Evolutionary conservation across 306 rosid genomes (phyloP).

Genomic region (Corylus avellana): DNA sequence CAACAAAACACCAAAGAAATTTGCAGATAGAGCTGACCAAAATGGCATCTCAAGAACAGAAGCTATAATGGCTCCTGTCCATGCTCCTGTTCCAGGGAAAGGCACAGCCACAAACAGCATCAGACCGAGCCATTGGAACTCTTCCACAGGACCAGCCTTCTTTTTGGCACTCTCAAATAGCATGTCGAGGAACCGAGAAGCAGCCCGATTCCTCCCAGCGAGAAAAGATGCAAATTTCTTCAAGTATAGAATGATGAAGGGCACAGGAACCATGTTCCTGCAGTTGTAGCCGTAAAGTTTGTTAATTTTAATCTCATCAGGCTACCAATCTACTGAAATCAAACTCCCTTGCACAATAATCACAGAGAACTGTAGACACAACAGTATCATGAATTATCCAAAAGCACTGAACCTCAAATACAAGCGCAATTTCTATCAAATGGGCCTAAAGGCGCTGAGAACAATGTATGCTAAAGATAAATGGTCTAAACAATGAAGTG

Average conservation of each 20-base stretch:
- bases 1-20: constrained; percentile 77
- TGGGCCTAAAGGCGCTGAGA: constrained; percentile 1
- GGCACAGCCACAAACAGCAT: constrained; percentile 97
- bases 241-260: constrained; percentile 78
- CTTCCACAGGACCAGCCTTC: constrained; percentile 91
- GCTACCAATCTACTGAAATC: constrained; percentile 3
- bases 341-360: constrained; percentile 13
- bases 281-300: constrained; percentile 27
- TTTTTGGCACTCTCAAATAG: constrained; percentile 74
- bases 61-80: constrained; percentile 90
- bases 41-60: constrained; percentile 93
- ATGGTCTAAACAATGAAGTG: constrained; percentile 5
- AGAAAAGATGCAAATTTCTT: constrained; percentile 69
- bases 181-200: constrained; percentile 58
- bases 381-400: constrained; percentile 9
- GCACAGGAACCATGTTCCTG: constrained; percentile 97
- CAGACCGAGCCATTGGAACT: constrained; percentile 97
- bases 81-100: constrained; percentile 97
- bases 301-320: constrained; percentile 22
- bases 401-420: constrained; percentile 4
- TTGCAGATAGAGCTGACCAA: constrained; percentile 81
- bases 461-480: constrained; percentile 10
- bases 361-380: constrained; percentile 6
- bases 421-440: neutral
- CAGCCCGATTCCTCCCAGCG: constrained; percentile 62